Evolutionary conservation across 495 filamentous ascomycete species (phyloP), one percentile per base, ranked within the genome.

Genomic region (Corynascus novoguineensis): DNA sequence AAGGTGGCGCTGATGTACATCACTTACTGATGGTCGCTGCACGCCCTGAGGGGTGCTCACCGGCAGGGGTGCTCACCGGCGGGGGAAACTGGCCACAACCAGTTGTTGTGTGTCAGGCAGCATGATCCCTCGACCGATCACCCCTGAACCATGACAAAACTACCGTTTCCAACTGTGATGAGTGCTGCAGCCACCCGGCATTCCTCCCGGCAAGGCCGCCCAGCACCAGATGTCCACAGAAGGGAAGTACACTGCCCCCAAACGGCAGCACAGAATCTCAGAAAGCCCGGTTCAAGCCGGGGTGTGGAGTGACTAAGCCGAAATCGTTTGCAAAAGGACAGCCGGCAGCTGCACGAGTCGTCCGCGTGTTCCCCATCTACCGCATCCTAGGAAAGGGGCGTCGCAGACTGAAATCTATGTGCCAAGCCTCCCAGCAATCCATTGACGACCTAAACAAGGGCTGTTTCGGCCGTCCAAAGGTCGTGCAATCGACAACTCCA

Each of bases 71-170:
- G n/a, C 24, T 25, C 34, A 32, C 15, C 45, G 42, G 40, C 22
- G n/a, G 44, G n/a, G 11, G 45, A 29, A 19, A 12, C 28, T 40
- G 38, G 57, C 29, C 50, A 62, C 55, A 45, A 50, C 41, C 10
- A 55, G 54, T 32, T 41, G 62, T 53, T 49, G 46, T 55, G 53
- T 40, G 49, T 22, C 34, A 48, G 53, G 55, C 58, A 53, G 38
- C 59, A 58, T 55, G 46, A 55, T 32, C 56, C 55, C 62, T 73
- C 71, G 71, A 73, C 66, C 66, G 68, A 52, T 62, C 32, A 24
- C 55, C 58, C 63, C 49, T 59, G 41, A 25, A 34, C 29, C 38
- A 57, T 40, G 50, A 34, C 59, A 58, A 44, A 41, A 55, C 58
- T 48, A 55, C 53, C 55, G 51, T 46, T 57, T 58, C 58, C 64